Percentiles rank a stretch among this genome's conserved stretches.
phyloP scores from a whole-genome alignment of 2,329 filamentous ascomycete species.

The Xylariaceae sp. region DNA sequence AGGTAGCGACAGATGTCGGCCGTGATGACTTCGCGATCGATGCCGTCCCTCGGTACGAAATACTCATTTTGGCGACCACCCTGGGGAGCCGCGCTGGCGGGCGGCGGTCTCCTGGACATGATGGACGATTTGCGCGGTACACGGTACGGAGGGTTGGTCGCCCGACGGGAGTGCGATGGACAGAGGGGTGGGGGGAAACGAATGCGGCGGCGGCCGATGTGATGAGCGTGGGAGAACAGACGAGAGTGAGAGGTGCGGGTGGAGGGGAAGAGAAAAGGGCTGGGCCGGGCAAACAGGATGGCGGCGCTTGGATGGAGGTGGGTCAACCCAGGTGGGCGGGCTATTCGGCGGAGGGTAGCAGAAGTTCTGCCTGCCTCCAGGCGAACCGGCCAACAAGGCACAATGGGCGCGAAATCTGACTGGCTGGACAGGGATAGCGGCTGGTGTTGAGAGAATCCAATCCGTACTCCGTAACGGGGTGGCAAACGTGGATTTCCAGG shows the following conservation, averaged over 20 bases:
- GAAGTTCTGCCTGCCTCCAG: conserved; percentile 7
- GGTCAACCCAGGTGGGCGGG: conserved; percentile 1
- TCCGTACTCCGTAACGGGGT: conserved; percentile 15
- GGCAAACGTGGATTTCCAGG: conserved; percentile 10
- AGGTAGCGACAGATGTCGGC: conserved; percentile 79
- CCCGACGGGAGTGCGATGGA: too few relatives aligned
- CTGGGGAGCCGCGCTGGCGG: conserved; percentile 30
- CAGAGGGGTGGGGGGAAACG: conserved; percentile 11
- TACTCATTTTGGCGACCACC: conserved; percentile 63
- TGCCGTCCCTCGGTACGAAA: conserved; percentile 72
- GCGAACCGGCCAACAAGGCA: conserved; percentile 12
- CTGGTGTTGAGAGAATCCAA: conserved; percentile 8
- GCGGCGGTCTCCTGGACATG: conserved; percentile 30
- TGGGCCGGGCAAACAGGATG: conserved; percentile 7
- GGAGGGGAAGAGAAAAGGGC: conserved; percentile 24
- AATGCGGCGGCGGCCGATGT: conserved; percentile 17
- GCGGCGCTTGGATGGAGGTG: neutral
- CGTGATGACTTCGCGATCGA: conserved; percentile 77
- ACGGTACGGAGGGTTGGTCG: conserved; percentile 9
- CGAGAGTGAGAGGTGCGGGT: conserved; percentile 17
- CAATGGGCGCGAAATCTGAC: conserved; percentile 22
- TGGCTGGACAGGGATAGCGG: conserved; percentile 21
- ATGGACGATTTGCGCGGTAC: conserved; percentile 1
- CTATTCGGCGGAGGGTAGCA: too few relatives aligned
- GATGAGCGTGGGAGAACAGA: neutral